Evolutionary conservation across 441 rosid genomes (phyloP), one percentile per base, ranked within the genome.

Genomic region (Omphalea diandra): DNA sequence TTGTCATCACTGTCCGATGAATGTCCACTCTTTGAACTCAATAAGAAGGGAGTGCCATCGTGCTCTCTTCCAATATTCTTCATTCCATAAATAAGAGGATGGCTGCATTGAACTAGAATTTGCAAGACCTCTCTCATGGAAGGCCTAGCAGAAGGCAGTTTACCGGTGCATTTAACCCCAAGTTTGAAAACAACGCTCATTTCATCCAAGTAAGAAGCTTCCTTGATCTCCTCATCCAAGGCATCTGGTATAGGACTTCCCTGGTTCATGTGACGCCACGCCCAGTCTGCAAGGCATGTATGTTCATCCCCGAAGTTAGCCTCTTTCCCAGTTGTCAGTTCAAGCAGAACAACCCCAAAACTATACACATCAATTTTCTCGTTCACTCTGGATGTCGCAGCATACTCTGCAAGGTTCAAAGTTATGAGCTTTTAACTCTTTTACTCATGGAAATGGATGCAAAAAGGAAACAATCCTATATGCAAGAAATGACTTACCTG

Each of bases 261-360:
- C 71, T 75, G 77, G 29, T 57, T 77, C 33, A 79, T 20, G 69
- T 78, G 81, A 9, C 68, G 73, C 85, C 80, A 79, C 6, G 93
- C 84, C 90, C 89, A 86, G 33, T 82, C 82, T 5, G 87, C 85
- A 0, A 86, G 84, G 64, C 83, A 50, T 29, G 79, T 59, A 46
- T 81, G 68, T 67, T 78, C 87, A 27, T 83, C 86, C 1, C 82
- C 83, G 15, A 76, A 32, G 8, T 75, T 77, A 2, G 88, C 80
- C 52, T 83, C 79, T 41, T 69, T 83, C 52, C 93, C 90, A 0
- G 96, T 87, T 31, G 85, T 78, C 72, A 90, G 79, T 61, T 90
- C 93, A 29, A 90, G 43, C 33, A 90, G 93, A 38, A 89, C 53
- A 9, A 86, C 89, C 6, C 90, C 89, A 32, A 84, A 89, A 75